Evolutionary conservation across 2,329 filamentous ascomycete species (phyloP).

Genomic region (Colletotrichum sp.): DNA sequence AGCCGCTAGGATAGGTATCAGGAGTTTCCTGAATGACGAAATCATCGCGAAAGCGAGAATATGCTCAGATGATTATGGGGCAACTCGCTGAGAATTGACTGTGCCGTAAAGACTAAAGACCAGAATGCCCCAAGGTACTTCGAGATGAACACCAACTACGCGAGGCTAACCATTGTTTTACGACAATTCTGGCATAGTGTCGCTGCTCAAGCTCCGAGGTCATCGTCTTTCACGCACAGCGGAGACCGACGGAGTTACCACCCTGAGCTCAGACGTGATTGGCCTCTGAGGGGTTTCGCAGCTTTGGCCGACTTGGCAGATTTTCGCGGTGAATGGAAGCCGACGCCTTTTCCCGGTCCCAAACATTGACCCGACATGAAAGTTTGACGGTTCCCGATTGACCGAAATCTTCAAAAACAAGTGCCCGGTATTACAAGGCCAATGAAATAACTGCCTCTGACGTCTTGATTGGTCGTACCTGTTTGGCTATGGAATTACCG

Average conservation of each 20-base stretch:
- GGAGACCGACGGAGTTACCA: neutral
- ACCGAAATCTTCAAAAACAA: neutral
- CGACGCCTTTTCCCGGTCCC: neutral
- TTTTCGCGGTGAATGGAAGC: neutral
- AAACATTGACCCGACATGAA: neutral
- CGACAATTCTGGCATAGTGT: neutral
- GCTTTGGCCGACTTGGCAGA: neutral
- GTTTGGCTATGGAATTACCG: neutral
- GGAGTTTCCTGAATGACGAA: neutral
- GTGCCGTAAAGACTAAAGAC: neutral
- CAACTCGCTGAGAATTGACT: neutral
- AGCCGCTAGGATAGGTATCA: neutral
- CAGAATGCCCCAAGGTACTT: neutral
- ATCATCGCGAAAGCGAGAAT: neutral
- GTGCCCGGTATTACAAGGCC: neutral
- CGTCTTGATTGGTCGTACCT: neutral
- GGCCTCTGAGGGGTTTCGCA: neutral
- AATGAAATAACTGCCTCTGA: neutral
- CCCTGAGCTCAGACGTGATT: neutral
- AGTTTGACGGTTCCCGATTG: neutral
- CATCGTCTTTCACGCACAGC: neutral
- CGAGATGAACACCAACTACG: fast-evolving
- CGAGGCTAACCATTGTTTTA: neutral
- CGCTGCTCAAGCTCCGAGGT: neutral
- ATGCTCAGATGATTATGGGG: neutral